These are phyloP conservation scores for Eremomyces bilateralis DNA, from an alignment of 495 filamentous ascomycete species.

Conservation along the genomic window DNA sequence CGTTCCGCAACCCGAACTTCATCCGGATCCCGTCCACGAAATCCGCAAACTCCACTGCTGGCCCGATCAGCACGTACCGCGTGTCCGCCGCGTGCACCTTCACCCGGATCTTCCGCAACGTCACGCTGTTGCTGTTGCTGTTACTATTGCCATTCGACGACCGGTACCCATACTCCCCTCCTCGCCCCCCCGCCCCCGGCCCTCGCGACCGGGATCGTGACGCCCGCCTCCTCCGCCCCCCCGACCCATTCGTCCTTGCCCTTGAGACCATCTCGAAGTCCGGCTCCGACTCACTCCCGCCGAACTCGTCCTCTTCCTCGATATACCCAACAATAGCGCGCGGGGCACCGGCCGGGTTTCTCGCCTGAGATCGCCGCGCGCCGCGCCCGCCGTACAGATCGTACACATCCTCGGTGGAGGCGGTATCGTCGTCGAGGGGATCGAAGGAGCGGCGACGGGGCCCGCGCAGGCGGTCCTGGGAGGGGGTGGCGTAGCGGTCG, in stretches of 20 bases:
- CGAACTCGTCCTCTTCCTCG: constrained; percentile 15
- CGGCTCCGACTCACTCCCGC: constrained; percentile 48
- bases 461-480: background rate
- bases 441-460: constrained; percentile 1
- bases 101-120: constrained; percentile 45
- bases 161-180: constrained; percentile 14
- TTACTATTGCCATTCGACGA: too few relatives aligned
- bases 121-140: constrained; percentile 18
- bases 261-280: constrained; percentile 63
- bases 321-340: constrained; percentile 28
- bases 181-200: constrained; percentile 11
- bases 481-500: background rate
- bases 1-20: constrained; percentile 54
- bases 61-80: constrained; percentile 75
- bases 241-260: constrained; percentile 5
- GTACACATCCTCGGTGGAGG: constrained; percentile 45
- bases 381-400: constrained; percentile 37
- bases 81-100: constrained; percentile 87
- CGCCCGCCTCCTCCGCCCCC: too few relatives aligned
- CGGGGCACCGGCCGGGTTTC: constrained; percentile 12
- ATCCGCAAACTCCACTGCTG: constrained; percentile 48
- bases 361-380: too few relatives aligned
- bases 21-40: constrained; percentile 56
- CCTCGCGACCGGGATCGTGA: constrained; percentile 10
- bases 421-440: constrained; percentile 25